A percentile compares a stretch with the other conserved stretches of the same genome.
phyloP scores from a whole-genome alignment of 2,329 filamentous ascomycete species.

The Diaporthe sp. region DNA sequence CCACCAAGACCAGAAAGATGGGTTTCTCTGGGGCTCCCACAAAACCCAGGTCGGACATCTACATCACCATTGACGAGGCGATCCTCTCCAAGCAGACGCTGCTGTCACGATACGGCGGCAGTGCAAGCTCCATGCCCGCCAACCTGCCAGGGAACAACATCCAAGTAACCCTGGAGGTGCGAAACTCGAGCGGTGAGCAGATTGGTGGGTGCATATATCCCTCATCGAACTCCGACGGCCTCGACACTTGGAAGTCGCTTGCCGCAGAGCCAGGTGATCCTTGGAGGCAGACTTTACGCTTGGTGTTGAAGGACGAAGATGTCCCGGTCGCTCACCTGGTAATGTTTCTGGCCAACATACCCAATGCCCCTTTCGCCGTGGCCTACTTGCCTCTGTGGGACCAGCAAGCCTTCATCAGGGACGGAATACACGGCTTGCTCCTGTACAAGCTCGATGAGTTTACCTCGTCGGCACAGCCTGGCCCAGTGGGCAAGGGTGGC shows the following conservation, averaged over 20 bases:
- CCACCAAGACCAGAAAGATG: conserved; percentile 87
- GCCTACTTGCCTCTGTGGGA: conserved; percentile 97
- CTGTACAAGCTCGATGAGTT: conserved; percentile 94
- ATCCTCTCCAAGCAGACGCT: conserved; percentile 82
- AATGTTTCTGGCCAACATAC: conserved; percentile 89
- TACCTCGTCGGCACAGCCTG: conserved; percentile 77
- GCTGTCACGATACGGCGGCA: conserved; percentile 77
- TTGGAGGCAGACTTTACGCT: conserved; percentile 90
- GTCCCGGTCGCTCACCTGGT: conserved; percentile 88
- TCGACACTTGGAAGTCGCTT: conserved; percentile 91
- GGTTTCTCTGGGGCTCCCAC: conserved; percentile 94
- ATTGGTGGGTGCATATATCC: conserved; percentile 91
- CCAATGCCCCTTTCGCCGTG: conserved; percentile 89
- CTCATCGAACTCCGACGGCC: conserved; percentile 82
- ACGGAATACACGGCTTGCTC: conserved; percentile 84
- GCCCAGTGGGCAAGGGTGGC: conserved; percentile 80
- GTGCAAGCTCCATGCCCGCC: conserved; percentile 77
- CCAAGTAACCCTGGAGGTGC: conserved; percentile 90
- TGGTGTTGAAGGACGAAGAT: conserved; percentile 83
- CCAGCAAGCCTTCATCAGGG: conserved; percentile 87
- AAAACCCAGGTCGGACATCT: conserved; percentile 92
- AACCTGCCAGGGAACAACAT: conserved; percentile 79
- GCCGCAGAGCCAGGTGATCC: conserved; percentile 82
- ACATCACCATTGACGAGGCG: conserved; percentile 86
- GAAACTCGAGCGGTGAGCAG: conserved; percentile 81